These are phyloP conservation scores for Closterium sp. DNA, from an alignment of 139 green algal genomes.

Conservation along the genomic window DNA sequence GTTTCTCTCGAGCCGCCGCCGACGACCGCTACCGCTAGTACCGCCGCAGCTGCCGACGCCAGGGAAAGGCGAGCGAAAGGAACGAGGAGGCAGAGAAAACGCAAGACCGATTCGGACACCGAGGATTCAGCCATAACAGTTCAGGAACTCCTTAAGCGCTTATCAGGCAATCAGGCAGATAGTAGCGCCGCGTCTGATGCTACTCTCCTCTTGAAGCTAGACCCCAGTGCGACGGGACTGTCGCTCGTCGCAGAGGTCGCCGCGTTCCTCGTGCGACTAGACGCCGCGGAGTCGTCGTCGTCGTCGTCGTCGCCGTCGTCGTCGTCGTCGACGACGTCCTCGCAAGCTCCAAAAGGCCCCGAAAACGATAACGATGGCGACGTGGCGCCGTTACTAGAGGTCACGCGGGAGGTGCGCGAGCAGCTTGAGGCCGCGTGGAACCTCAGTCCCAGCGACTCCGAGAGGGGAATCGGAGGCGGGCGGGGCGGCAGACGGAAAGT, in stretches of 20 bases:
- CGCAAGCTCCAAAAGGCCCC: background rate
- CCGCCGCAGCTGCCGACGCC: background rate
- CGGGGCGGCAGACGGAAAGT: background rate
- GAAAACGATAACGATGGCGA: background rate
- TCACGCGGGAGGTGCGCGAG: background rate
- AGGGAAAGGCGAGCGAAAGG: background rate
- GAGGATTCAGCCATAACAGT: background rate
- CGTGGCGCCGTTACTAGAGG: background rate
- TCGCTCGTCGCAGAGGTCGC: background rate
- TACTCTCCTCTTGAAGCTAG: background rate
- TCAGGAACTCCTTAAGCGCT: background rate
- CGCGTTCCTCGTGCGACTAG: background rate
- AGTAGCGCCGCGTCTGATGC: background rate
- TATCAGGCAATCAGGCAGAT: background rate
- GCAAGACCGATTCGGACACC: background rate
- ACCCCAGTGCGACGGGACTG: background rate
- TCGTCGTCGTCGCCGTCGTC: background rate
- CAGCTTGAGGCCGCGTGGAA: background rate
- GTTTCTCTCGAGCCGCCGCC: background rate
- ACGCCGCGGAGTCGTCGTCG: background rate
- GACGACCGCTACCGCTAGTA: background rate
- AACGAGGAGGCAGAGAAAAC: background rate
- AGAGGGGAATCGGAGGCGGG: too few species aligned
- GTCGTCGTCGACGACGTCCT: background rate
- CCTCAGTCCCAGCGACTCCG: background rate